Conservation (phyloP, 192 early-diverging fungal species). For the Backusella circina region DNA sequence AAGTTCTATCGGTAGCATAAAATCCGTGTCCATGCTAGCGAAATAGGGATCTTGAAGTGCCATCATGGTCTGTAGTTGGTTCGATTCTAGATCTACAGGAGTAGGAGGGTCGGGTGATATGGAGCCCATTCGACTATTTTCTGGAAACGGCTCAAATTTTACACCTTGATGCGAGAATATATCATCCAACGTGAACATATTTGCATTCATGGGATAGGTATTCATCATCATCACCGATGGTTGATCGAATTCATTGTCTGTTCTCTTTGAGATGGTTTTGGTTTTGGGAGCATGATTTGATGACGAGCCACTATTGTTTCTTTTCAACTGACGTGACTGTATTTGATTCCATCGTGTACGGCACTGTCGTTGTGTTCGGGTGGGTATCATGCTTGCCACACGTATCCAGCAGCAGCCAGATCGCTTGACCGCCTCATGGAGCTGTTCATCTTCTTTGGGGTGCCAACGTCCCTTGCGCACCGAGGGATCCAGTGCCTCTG, state of each 20-base stretch:
- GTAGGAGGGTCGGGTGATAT: neutral
- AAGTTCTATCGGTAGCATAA: neutral
- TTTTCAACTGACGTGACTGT: neutral
- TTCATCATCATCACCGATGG: neutral
- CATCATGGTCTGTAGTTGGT: neutral
- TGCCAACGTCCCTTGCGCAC: constrained; percentile 49
- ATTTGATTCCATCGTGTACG: constrained; percentile 55
- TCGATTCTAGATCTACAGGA: neutral
- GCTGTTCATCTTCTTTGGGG: constrained; percentile 41
- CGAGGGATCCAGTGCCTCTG: constrained; percentile 48
- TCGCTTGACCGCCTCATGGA: constrained; percentile 41
- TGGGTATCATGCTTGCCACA: constrained; percentile 43
- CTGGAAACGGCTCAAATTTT: neutral
- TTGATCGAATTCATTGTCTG: neutral
- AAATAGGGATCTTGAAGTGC: neutral
- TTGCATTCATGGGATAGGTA: neutral
- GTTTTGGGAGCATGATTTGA: neutral
- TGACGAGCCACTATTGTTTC: neutral
- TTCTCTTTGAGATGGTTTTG: neutral
- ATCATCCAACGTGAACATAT: neutral
- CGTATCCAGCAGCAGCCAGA: constrained; percentile 51
- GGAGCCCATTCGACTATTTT: neutral
- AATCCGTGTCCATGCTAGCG: neutral
- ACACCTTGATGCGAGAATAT: neutral
- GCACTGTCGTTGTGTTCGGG: constrained; percentile 53